phyloP scores from a whole-genome alignment of 2,329 filamentous ascomycete genomes.

The Fusarium subglutinans region DNA sequence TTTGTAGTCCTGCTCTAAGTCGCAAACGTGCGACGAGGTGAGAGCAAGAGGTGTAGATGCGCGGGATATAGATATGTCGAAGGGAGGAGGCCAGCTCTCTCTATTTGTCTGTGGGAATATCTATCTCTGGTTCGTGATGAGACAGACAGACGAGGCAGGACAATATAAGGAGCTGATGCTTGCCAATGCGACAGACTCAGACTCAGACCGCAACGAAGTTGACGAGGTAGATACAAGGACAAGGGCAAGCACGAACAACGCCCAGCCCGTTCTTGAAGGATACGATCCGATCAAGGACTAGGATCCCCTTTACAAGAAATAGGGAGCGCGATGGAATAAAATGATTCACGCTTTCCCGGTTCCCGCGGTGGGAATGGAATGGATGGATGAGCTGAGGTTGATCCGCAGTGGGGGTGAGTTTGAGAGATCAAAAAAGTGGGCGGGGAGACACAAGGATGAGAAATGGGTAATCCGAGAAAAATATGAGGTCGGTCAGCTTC shows the following conservation, averaged over 20 bases:
- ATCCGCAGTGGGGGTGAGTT: slow-evolving; percentile 31
- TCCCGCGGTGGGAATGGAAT: slow-evolving; percentile 28
- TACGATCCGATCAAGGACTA: slow-evolving; percentile 17
- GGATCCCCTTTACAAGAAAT: slow-evolving; percentile 30
- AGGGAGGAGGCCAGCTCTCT: slow-evolving; percentile 41
- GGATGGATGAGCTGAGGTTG: slow-evolving; percentile 28
- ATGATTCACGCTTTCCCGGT: slow-evolving; percentile 36
- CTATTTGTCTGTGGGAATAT: slow-evolving; percentile 10
- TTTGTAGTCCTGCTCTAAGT: slow-evolving; percentile 8
- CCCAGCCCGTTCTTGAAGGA: slow-evolving; percentile 24
- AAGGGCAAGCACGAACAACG: slow-evolving; percentile 8
- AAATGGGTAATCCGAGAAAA: slow-evolving; percentile 5
- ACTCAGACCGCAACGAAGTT: slow-evolving; percentile 18
- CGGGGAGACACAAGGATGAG: background rate
- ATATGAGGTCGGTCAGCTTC: slow-evolving; percentile 16
- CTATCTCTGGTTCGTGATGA: slow-evolving; percentile 17
- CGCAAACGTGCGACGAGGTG: background rate
- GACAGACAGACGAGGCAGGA: slow-evolving; percentile 3
- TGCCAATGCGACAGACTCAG: slow-evolving; percentile 14
- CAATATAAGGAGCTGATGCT: slow-evolving; percentile 9
- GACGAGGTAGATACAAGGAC: slow-evolving; percentile 7
- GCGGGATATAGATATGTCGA: background rate
- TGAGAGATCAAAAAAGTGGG: slow-evolving; percentile 12
- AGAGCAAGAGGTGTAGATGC: slow-evolving; percentile 1
- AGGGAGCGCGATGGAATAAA: slow-evolving; percentile 12